A percentile compares a stretch with the other conserved stretches of the same genome.
phyloP scores from a whole-genome alignment of 306 rosid genomes.

The Benincasa hispida region DNA sequence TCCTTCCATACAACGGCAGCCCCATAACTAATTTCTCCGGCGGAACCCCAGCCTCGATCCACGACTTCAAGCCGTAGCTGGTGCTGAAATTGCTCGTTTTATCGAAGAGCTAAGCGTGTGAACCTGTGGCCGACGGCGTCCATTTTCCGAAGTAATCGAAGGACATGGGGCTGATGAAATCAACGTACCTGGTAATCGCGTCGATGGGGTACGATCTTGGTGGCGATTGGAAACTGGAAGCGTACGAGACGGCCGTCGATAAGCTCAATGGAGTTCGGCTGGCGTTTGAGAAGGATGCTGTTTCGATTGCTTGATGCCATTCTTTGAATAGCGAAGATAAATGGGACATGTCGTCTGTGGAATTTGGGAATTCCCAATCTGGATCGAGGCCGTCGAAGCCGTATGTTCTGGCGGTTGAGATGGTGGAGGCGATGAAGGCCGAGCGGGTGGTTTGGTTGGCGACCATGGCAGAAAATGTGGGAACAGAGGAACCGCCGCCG shows the following conservation, averaged over 20 bases:
- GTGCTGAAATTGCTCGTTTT: slow-evolving; percentile 34
- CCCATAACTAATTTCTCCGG: slow-evolving; percentile 53
- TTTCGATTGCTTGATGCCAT: slow-evolving; percentile 35
- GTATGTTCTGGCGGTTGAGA: slow-evolving; percentile 37
- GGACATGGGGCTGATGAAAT: slow-evolving; percentile 74
- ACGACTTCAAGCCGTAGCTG: slow-evolving; percentile 36
- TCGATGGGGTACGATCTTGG: slow-evolving; percentile 39
- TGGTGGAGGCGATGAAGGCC: slow-evolving; percentile 50
- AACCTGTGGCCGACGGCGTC: slow-evolving; percentile 39
- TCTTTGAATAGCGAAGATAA: slow-evolving; percentile 34
- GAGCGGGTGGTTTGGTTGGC: slow-evolving; percentile 13
- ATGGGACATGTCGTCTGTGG: slow-evolving; percentile 45
- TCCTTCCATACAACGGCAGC: slow-evolving; percentile 46
- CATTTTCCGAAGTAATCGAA: slow-evolving; percentile 61
- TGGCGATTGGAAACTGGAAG: slow-evolving; percentile 16
- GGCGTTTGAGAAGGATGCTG: slow-evolving; percentile 1
- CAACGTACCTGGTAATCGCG: slow-evolving; percentile 28
- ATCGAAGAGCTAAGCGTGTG: slow-evolving; percentile 36
- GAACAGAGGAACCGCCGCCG: slow-evolving; percentile 44
- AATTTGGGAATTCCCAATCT: slow-evolving; percentile 69
- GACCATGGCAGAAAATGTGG: slow-evolving; percentile 40
- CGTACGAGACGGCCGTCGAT: slow-evolving; percentile 50
- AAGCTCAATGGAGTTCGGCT: slow-evolving; percentile 34
- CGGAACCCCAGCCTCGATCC: slow-evolving; percentile 52
- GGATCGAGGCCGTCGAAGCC: slow-evolving; percentile 67